Percentiles rank a stretch among this genome's conserved stretches.
phyloP scores from a whole-genome alignment of 1,284 basidiomycete genomes.

The Puccinia horiana region DNA sequence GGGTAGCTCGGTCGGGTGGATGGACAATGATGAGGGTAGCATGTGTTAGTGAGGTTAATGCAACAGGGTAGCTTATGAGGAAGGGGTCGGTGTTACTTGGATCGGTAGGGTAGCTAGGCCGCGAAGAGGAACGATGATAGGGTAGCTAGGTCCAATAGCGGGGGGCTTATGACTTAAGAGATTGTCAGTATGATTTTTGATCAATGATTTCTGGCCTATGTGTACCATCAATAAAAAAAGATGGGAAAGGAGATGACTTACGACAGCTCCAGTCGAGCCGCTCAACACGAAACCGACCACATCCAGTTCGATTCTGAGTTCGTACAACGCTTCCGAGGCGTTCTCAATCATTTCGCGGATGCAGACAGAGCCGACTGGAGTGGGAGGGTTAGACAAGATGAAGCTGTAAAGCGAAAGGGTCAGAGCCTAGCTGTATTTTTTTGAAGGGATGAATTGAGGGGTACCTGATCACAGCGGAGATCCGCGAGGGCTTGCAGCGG shows the following conservation, averaged over 20 bases:
- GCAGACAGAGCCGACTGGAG: slow-evolving; percentile 33
- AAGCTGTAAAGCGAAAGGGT: slow-evolving; percentile 15
- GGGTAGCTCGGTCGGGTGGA: too few species aligned
- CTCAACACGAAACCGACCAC: slow-evolving; percentile 25
- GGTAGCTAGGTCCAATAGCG: too few species aligned
- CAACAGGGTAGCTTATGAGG: too few species aligned
- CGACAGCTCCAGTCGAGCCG: slow-evolving; percentile 15
- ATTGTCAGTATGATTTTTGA: not conserved
- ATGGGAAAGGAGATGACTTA: slow-evolving; percentile 18
- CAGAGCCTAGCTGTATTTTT: not conserved
- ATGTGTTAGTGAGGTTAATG: too few species aligned
- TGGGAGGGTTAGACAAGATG: slow-evolving; percentile 42
- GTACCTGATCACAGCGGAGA: slow-evolving; percentile 11
- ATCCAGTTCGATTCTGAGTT: slow-evolving; percentile 32
- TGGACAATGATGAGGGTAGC: too few species aligned
- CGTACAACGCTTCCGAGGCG: slow-evolving; percentile 38
- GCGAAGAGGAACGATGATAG: too few species aligned
- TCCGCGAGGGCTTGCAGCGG: slow-evolving; percentile 6
- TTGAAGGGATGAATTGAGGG: not conserved
- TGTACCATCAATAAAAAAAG: not conserved
- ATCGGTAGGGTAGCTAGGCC: too few species aligned
- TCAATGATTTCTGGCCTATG: not conserved
- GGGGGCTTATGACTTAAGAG: slow-evolving; percentile 60
- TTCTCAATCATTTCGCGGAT: slow-evolving; percentile 44
- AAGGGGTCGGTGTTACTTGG: too few species aligned